phyloP scores from a whole-genome alignment of 441 rosid genomes.

The Gossypium gossypioides region DNA sequence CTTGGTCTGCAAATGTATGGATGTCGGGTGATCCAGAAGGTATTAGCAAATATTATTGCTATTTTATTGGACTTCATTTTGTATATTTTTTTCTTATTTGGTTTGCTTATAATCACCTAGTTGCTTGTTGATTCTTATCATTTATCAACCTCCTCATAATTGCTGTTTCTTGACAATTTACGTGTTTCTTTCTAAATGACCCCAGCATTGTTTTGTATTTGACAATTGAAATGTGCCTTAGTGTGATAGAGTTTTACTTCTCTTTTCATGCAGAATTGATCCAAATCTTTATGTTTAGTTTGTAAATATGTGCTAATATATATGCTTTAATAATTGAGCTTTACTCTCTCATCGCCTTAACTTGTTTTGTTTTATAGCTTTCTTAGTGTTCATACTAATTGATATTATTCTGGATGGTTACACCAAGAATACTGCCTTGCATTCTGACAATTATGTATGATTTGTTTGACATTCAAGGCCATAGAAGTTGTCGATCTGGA shows the following conservation, averaged over 20 bases:
- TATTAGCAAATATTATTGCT: conserved; percentile 12
- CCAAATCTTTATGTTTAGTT: not conserved
- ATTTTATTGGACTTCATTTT: not conserved
- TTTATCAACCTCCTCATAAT: not conserved
- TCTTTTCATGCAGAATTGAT: not conserved
- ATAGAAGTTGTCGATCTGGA: conserved; percentile 83
- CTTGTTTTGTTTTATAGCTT: not conserved
- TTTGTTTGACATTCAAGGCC: conserved; percentile 35
- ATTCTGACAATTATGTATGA: conserved; percentile 1
- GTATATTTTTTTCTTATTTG: not conserved
- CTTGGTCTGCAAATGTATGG: conserved; percentile 87
- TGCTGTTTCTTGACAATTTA: not conserved
- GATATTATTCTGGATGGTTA: not conserved
- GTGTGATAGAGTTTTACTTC: too few species aligned
- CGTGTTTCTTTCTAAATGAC: not conserved
- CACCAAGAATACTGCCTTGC: not conserved
- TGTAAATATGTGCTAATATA: not conserved
- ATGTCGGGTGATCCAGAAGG: conserved; percentile 84
- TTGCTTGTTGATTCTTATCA: not conserved
- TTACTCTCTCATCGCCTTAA: not conserved
- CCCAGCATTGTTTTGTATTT: not conserved
- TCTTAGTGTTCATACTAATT: not conserved
- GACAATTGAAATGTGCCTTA: not conserved
- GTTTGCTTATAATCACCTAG: not conserved
- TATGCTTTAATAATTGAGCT: not conserved